Conservation (phyloP, 805 yeast species). For the Yarrowia sp. region DNA sequence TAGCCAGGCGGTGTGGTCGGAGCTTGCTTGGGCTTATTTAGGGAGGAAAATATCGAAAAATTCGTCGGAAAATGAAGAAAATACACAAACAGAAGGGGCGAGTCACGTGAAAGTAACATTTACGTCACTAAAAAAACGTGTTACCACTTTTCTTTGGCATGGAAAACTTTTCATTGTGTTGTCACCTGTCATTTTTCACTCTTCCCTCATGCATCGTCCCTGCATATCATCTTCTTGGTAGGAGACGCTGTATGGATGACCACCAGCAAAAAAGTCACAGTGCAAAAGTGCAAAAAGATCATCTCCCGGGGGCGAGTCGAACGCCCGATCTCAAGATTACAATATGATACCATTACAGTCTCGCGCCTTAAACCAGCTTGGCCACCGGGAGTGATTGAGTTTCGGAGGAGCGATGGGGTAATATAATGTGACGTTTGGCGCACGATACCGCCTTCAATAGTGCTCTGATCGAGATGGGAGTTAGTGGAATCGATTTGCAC, state of each 20-base stretch:
- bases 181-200: too few relatives aligned
- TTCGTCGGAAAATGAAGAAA: too few relatives aligned
- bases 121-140: too few relatives aligned
- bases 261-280: background rate
- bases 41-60: background rate
- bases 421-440: too few relatives aligned
- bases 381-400: constrained; percentile 25
- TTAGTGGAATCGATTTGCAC: too few relatives aligned
- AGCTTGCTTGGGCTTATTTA: background rate
- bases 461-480: too few relatives aligned
- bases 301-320: constrained; percentile 29
- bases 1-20: background rate
- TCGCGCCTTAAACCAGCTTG: constrained; percentile 28
- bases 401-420: background rate
- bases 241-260: background rate
- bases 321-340: constrained; percentile 28
- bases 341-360: constrained; percentile 26
- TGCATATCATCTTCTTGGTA: background rate
- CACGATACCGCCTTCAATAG: too few relatives aligned
- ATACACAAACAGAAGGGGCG: too few relatives aligned
- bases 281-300: background rate
- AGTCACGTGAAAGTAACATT: too few relatives aligned
- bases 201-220: too few relatives aligned
- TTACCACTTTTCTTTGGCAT: too few relatives aligned
- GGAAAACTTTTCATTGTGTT: too few relatives aligned